Percentiles rank a stretch among this genome's conserved stretches.
Evolutionary conservation across 1,139 yeast genomes (phyloP).

Genomic region (Nakaseomyces kungkrabaensis): DNA sequence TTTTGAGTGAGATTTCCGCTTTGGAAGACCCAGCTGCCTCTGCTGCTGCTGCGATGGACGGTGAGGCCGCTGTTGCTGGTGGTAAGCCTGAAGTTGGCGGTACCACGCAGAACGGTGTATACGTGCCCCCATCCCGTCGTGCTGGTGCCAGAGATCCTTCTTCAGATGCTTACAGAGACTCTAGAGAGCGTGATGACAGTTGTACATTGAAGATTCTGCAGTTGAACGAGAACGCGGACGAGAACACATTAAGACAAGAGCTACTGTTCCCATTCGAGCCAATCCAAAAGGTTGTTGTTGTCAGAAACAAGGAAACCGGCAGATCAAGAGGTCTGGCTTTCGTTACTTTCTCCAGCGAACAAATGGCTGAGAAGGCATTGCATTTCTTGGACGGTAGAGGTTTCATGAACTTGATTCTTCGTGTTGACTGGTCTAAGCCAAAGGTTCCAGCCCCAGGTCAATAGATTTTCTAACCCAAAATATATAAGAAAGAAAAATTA

Average conservation of each 20-base stretch:
- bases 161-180: constrained; percentile 35
- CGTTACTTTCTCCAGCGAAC: constrained; percentile 66
- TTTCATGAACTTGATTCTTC: constrained; percentile 82
- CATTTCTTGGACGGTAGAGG: constrained; percentile 81
- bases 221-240: constrained; percentile 77
- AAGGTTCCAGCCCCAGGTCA: constrained; percentile 10
- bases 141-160: constrained; percentile 46
- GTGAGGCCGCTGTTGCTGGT: constrained; percentile 28
- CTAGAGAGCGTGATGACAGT: constrained; percentile 68
- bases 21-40: constrained; percentile 33
- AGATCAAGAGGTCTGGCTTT: constrained; percentile 96
- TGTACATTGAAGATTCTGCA: constrained; percentile 88
- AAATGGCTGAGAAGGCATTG: constrained; percentile 68
- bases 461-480: neutral
- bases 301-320: constrained; percentile 88
- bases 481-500: neutral
- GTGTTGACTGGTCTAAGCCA: constrained; percentile 53
- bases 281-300: constrained; percentile 72
- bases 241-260: constrained; percentile 66
- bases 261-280: constrained; percentile 68
- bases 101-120: constrained; percentile 30
- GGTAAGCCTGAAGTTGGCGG: constrained; percentile 21
- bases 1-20: constrained; percentile 51
- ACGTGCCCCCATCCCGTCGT: constrained; percentile 59
- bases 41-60: constrained; percentile 25